Evolutionary conservation across 2,329 filamentous ascomycete species (phyloP), one percentile per base, ranked within the genome.

Genomic region (Penicillium occitanis): DNA sequence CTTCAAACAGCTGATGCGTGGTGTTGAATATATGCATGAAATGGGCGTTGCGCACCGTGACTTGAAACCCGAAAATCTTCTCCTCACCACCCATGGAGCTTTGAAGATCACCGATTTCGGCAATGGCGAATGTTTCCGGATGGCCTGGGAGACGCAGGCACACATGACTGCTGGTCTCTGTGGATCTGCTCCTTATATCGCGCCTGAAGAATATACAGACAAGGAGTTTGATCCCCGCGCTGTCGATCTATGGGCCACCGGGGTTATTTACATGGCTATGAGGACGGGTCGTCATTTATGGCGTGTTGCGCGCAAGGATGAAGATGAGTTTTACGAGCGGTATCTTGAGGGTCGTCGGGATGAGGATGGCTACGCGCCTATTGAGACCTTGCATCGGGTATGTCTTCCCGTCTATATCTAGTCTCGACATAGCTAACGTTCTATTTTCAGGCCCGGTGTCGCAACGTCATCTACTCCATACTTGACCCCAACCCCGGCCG

Each of bases 241-340:
- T n/a, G 94, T 99, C 59, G 95, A 99, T 74, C 90, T 98, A 14
- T 99, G 95, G 95, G 95, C 95, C 28, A 97, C 93, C 68, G 95
- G 95, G 75, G 95, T 99, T 61, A 99, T 99, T 67, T 99, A 99
- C 82, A 99, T 99, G 95, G 95, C 95, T 14, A 99, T 99, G 95
- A 87, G 95, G 66, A 98, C 94, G 1, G 95, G 95, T 5, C 87
- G 95, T 63, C 95, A 99, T 78, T 84, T 99, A 8, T 99, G 95
- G 95, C 90, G 93, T 64, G 88, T 97, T n/a, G 95, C 95, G 6
- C 94, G 94, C 79, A 96, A 93, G 79, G 93, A 96, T 64, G 94
- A 98, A 70, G 95, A 99, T 74, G 95, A 98, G 75, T 99, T 98
- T 73, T 99, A 97, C 76, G 91, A 91, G 69, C 90, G 93, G 50